phyloP scores from a whole-genome alignment of 441 rosid genomes.

The Populus hybrid region DNA sequence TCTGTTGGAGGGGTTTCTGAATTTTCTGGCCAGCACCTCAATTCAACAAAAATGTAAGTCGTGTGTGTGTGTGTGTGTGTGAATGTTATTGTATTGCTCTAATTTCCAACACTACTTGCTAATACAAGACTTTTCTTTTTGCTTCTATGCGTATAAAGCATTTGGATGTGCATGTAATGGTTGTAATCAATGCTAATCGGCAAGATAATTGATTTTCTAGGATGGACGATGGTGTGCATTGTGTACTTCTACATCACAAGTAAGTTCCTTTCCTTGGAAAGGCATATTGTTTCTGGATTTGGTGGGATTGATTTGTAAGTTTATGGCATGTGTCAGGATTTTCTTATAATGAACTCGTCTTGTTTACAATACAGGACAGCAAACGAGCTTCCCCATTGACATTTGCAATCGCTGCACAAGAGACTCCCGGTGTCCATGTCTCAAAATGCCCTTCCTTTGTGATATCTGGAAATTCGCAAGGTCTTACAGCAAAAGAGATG shows the following conservation, averaged over 20 bases:
- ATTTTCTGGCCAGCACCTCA: slow-evolving; percentile 74
- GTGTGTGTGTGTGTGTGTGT: no score
- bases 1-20: slow-evolving; percentile 89
- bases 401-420: slow-evolving; percentile 75
- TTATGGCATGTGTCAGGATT: neutral
- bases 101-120: neutral
- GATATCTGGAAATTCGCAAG: slow-evolving; percentile 60
- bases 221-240: slow-evolving; percentile 66
- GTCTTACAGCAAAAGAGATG: slow-evolving; percentile 78
- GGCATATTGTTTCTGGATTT: slow-evolving; percentile 5
- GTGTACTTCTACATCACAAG: slow-evolving; percentile 79
- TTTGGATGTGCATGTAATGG: slow-evolving; percentile 4
- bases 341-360: neutral
- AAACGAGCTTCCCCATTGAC: slow-evolving; percentile 47
- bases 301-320: neutral
- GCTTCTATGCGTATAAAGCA: neutral
- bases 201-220: slow-evolving; percentile 37
- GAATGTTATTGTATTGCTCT: neutral
- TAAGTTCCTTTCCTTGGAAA: slow-evolving; percentile 32
- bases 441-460: slow-evolving; percentile 70
- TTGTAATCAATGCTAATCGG: slow-evolving; percentile 23
- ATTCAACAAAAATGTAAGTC: slow-evolving; percentile 64
- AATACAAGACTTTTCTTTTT: neutral
- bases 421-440: slow-evolving; percentile 52
- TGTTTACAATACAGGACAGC: slow-evolving; percentile 53